Conservation (phyloP, 805 yeast species). For the Blastobotrys parvus region DNA sequence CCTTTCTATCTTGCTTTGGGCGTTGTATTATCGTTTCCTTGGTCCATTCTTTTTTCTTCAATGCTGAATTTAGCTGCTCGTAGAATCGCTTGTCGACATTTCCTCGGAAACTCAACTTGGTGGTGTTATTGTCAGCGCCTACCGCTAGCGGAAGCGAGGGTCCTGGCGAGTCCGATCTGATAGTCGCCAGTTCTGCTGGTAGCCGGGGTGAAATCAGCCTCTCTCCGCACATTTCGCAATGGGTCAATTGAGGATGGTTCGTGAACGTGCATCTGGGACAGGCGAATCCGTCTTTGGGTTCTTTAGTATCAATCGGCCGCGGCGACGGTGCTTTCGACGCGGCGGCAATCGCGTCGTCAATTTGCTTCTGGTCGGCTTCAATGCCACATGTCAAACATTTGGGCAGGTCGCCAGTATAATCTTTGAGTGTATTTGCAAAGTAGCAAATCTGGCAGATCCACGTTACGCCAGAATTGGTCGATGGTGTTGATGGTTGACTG, state of each 20-base stretch:
- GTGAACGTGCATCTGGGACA: constrained; percentile 67
- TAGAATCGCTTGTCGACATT: constrained; percentile 56
- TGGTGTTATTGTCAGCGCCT: constrained; percentile 11
- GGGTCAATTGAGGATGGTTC: constrained; percentile 69
- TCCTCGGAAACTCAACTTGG: constrained; percentile 67
- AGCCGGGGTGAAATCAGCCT: constrained; percentile 29
- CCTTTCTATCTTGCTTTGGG: constrained; percentile 1
- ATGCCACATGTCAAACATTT: constrained; percentile 60
- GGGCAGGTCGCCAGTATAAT: constrained; percentile 32
- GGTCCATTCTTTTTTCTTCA: constrained; percentile 49
- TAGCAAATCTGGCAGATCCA: constrained; percentile 93
- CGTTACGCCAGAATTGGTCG: constrained; percentile 18
- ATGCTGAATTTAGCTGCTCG: constrained; percentile 34
- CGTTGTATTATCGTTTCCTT: neutral
- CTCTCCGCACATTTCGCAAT: constrained; percentile 85
- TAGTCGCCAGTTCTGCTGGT: constrained; percentile 19
- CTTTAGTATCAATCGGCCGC: neutral
- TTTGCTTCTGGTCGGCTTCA: constrained; percentile 31
- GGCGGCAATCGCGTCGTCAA: constrained; percentile 27
- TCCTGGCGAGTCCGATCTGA: constrained; percentile 17
- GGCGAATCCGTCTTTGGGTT: constrained; percentile 9
- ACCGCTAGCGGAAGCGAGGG: constrained; percentile 12
- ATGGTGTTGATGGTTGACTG: constrained; percentile 4
- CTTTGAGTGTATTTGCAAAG: constrained; percentile 44
- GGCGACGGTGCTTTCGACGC: neutral